A percentile compares a stretch with the other conserved stretches of the same genome.
Conservation (phyloP, 2,329 filamentous ascomycete genomes). For the Nemania sp. region DNA sequence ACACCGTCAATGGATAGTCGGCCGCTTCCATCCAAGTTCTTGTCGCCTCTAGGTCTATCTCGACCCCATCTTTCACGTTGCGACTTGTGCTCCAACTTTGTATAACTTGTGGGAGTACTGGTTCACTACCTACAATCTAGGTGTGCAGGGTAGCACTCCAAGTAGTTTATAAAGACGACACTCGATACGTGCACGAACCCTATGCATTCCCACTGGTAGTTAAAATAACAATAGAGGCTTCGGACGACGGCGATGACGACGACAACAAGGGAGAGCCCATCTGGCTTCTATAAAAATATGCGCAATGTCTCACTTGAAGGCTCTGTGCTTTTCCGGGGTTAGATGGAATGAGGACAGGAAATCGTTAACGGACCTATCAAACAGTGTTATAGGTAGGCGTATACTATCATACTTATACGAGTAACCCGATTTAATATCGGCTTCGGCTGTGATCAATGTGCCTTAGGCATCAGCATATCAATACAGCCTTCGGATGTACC, state of each 20-base stretch:
- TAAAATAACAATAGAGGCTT: neutral
- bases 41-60: too few relatives aligned
- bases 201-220: neutral
- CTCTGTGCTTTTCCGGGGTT: too few relatives aligned
- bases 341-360: neutral
- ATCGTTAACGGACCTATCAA: too few relatives aligned
- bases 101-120: neutral
- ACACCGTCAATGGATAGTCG: too few relatives aligned
- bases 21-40: too few relatives aligned
- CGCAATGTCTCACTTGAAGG: too few relatives aligned
- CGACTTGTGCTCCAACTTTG: too few relatives aligned
- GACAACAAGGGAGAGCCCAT: too few relatives aligned
- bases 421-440: neutral
- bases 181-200: neutral
- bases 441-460: neutral
- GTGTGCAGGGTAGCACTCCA: neutral
- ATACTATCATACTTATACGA: neutral
- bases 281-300: neutral
- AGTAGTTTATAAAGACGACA: neutral
- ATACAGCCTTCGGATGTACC: neutral
- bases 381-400: too few relatives aligned
- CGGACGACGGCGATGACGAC: conserved; percentile 3
- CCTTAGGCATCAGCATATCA: neutral
- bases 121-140: too few relatives aligned
- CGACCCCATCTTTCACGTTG: too few relatives aligned